phyloP scores from a whole-genome alignment of 2,329 filamentous ascomycete genomes.

The Elsinoe necatrix region DNA sequence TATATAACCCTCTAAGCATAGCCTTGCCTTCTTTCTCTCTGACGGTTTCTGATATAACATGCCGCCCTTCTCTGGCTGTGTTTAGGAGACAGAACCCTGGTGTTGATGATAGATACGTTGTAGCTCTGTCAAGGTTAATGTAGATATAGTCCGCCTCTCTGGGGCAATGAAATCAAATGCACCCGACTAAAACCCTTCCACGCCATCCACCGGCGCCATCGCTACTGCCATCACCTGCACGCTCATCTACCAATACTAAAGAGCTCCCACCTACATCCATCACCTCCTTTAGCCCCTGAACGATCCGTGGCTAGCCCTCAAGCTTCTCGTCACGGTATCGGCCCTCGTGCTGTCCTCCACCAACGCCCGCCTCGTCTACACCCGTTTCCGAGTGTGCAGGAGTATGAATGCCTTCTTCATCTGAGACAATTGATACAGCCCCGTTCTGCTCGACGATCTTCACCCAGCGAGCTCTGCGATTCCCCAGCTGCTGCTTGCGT shows the following conservation, averaged over 20 bases:
- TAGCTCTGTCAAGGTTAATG: no score
- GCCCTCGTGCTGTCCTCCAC: background rate
- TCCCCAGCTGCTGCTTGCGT: background rate
- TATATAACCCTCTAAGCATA: no score
- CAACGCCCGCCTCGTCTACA: background rate
- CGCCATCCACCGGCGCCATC: no score
- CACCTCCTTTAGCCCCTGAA: background rate
- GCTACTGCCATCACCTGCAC: background rate
- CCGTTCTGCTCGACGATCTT: background rate
- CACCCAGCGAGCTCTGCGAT: background rate
- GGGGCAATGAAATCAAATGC: no score
- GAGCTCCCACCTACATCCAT: no score
- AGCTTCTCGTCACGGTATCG: background rate
- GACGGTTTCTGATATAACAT: no score
- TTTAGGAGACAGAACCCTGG: no score
- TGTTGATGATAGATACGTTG: no score
- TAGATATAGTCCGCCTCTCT: no score
- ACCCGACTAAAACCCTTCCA: no score
- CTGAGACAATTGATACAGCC: background rate
- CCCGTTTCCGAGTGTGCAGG: background rate
- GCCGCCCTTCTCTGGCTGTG: no score
- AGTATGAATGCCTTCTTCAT: background rate
- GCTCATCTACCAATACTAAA: background rate
- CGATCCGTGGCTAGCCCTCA: background rate
- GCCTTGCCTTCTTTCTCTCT: no score